A percentile compares a stretch with the other conserved stretches of the same genome.
Evolutionary conservation across 805 yeast species (phyloP).

Genomic region (Saturnispora quitensis): DNA sequence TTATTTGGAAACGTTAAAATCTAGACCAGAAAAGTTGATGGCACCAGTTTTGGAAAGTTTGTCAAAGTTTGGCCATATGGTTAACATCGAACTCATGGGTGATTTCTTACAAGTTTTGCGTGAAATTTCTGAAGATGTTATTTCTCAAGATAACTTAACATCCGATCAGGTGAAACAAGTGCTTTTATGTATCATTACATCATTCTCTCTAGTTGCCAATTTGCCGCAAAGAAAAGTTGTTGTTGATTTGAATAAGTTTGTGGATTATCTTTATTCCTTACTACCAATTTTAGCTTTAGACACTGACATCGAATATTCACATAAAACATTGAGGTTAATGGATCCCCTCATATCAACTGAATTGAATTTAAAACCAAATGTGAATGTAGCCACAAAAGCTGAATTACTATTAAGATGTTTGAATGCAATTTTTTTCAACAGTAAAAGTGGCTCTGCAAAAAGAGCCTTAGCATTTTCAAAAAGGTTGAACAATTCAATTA

Average conservation of each 20-base stretch:
- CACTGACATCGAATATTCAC: slow-evolving; percentile 78
- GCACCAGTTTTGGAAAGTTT: slow-evolving; percentile 89
- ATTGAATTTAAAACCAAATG: slow-evolving; percentile 47
- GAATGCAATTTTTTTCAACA: slow-evolving; percentile 73
- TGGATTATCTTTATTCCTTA: slow-evolving; percentile 62
- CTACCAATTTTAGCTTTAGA: slow-evolving; percentile 64
- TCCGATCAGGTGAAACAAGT: slow-evolving; percentile 57
- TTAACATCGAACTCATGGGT: slow-evolving; percentile 85
- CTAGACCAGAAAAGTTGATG: slow-evolving; percentile 54
- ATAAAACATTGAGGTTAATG: slow-evolving; percentile 67
- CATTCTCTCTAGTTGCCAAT: slow-evolving; percentile 75
- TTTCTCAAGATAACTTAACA: slow-evolving; percentile 35
- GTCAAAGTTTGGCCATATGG: slow-evolving; percentile 83
- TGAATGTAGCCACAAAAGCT: slow-evolving; percentile 81
- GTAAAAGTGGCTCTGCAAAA: slow-evolving; percentile 54
- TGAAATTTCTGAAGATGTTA: slow-evolving; percentile 55
- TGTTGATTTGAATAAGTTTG: slow-evolving; percentile 74
- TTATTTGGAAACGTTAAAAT: slow-evolving; percentile 69
- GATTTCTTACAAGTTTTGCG: slow-evolving; percentile 84
- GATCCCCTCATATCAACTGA: slow-evolving; percentile 54
- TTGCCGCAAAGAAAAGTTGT: slow-evolving; percentile 65
- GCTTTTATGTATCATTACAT: slow-evolving; percentile 76
- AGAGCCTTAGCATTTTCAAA: slow-evolving; percentile 80
- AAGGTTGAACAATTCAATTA: slow-evolving; percentile 54
- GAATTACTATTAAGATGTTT: slow-evolving; percentile 71